A percentile compares a stretch with the other conserved stretches of the same genome.
Conservation (phyloP, 139 green algal genomes). For the Axilococcus clingmanii region DNA sequence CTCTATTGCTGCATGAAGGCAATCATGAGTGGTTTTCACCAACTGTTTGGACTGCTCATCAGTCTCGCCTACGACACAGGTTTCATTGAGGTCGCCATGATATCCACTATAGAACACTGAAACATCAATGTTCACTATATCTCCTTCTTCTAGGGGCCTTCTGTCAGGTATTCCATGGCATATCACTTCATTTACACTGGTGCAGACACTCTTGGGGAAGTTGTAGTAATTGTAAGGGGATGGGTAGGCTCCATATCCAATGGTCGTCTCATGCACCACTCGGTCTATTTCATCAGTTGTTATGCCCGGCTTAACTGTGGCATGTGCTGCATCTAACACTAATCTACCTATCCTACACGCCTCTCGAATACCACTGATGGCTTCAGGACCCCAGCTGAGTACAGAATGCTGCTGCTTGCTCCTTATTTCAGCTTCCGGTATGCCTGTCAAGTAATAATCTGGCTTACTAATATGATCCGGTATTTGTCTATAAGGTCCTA, state of each 20-base stretch:
- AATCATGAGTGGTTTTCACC: slow-evolving; percentile 61
- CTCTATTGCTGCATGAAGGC: slow-evolving; percentile 74
- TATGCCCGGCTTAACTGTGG: slow-evolving; percentile 58
- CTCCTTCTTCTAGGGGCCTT: slow-evolving; percentile 77
- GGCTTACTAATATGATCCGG: slow-evolving; percentile 54
- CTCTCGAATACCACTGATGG: slow-evolving; percentile 61
- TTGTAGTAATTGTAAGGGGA: slow-evolving; percentile 82
- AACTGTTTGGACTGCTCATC: slow-evolving; percentile 66
- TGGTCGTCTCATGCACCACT: slow-evolving; percentile 69
- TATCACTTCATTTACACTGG: slow-evolving; percentile 96
- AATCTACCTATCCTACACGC: slow-evolving; percentile 62
- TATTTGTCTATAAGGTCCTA: slow-evolving; percentile 63
- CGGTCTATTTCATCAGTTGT: slow-evolving; percentile 94
- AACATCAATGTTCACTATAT: slow-evolving; percentile 98
- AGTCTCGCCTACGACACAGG: slow-evolving; percentile 68
- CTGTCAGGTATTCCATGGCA: slow-evolving; percentile 97
- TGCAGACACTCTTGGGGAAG: slow-evolving; percentile 93
- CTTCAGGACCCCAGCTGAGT: slow-evolving; percentile 37
- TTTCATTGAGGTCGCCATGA: slow-evolving; percentile 97
- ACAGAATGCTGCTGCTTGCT: slow-evolving; percentile 63
- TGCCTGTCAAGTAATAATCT: slow-evolving; percentile 52
- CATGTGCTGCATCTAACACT: slow-evolving; percentile 72
- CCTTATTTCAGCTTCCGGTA: slow-evolving; percentile 54
- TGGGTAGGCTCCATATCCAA: slow-evolving; percentile 77
- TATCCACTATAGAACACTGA: slow-evolving; percentile 78